phyloP scores from a whole-genome alignment of 2,329 filamentous ascomycete species.

The Ophiocordyceps camponoti-leonardi region DNA sequence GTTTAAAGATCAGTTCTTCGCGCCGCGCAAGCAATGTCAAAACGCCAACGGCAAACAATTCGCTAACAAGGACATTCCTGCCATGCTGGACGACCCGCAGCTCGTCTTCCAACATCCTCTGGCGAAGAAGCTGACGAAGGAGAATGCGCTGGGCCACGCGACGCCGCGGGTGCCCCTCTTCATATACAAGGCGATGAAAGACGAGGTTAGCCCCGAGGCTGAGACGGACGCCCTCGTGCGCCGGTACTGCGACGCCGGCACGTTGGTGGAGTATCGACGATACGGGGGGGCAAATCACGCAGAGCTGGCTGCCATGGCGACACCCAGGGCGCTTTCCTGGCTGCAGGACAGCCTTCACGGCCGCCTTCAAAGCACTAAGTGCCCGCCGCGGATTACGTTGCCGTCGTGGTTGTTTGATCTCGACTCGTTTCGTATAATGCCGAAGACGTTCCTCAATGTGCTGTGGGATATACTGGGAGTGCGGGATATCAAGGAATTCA shows the following conservation, averaged over 20 bases:
- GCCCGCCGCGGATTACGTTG: too few relatives aligned
- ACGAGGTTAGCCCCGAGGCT: slow-evolving; percentile 25
- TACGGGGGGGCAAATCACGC: slow-evolving; percentile 26
- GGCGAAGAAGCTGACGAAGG: slow-evolving; percentile 10
- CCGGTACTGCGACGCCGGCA: slow-evolving; percentile 22
- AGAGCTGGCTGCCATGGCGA: slow-evolving; percentile 3
- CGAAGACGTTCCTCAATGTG: slow-evolving; percentile 4
- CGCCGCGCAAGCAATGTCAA: slow-evolving; percentile 11
- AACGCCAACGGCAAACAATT: slow-evolving; percentile 11
- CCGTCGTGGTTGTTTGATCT: slow-evolving; percentile 5
- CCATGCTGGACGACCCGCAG: slow-evolving; percentile 22
- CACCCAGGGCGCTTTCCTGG: slow-evolving; percentile 6
- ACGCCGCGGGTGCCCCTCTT: slow-evolving; percentile 29
- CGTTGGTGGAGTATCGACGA: slow-evolving; percentile 23
- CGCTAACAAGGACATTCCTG: slow-evolving; percentile 16
- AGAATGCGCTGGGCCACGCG: slow-evolving; percentile 15
- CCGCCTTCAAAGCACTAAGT: too few relatives aligned
- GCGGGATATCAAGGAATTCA: background rate
- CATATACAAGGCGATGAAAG: slow-evolving; percentile 29
- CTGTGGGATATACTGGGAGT: slow-evolving; percentile 4
- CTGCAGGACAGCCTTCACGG: slow-evolving; percentile 4
- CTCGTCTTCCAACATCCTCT: slow-evolving; percentile 8
- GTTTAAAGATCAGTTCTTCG: slow-evolving; percentile 10
- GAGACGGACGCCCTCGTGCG: slow-evolving; percentile 25
- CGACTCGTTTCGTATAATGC: slow-evolving; percentile 2